Evolutionary conservation across 2,329 filamentous ascomycete genomes (phyloP).

Genomic region (Tolypocladium tundrense): DNA sequence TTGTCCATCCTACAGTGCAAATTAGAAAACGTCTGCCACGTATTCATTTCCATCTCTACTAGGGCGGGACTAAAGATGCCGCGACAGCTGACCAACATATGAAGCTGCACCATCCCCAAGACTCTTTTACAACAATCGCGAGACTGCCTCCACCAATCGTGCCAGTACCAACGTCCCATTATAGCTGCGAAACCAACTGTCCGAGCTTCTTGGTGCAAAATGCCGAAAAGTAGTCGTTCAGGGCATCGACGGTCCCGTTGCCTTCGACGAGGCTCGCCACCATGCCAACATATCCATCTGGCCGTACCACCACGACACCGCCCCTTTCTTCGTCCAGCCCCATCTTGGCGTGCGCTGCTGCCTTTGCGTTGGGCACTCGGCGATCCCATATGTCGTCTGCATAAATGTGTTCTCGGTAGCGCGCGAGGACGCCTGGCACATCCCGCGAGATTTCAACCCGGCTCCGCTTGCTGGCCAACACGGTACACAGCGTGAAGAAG

Average conservation of each 20-base stretch:
- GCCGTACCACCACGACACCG: constrained; percentile 73
- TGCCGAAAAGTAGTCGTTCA: constrained; percentile 72
- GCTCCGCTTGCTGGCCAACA: constrained; percentile 59
- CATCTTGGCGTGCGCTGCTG: constrained; percentile 78
- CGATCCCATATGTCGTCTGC: constrained; percentile 73
- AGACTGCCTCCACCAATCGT: not conserved
- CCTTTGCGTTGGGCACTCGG: constrained; percentile 57
- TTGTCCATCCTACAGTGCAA: not conserved
- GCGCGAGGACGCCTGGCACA: constrained; percentile 58
- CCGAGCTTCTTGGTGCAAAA: constrained; percentile 56
- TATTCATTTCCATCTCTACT: no score
- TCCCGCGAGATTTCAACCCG: constrained; percentile 64
- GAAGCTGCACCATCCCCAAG: no score
- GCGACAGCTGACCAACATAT: not conserved
- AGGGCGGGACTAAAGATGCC: not conserved
- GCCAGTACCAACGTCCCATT: not conserved
- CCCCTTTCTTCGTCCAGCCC: constrained; percentile 64
- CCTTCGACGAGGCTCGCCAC: constrained; percentile 67
- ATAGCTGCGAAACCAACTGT: not conserved
- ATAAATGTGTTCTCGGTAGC: constrained; percentile 76
- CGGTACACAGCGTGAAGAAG: constrained; percentile 70
- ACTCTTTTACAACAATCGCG: not conserved
- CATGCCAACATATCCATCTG: constrained; percentile 78
- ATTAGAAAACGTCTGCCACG: no score
- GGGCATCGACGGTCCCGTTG: constrained; percentile 64